Conservation (phyloP, 2,329 filamentous ascomycete species). For the Arthrinium puccinioides region DNA sequence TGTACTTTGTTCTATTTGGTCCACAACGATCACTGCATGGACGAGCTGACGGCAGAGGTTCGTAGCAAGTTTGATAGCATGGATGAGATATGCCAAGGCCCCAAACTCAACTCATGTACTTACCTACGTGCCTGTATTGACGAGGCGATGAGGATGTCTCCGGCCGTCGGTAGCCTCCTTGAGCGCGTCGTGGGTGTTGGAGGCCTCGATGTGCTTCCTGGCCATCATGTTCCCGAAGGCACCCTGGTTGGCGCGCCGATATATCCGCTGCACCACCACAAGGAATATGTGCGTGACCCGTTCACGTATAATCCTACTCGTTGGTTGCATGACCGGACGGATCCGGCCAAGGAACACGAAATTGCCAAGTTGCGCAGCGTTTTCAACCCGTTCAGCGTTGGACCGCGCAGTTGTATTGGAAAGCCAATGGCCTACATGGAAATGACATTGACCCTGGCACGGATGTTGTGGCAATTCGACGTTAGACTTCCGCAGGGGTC, state of each 20-base stretch:
- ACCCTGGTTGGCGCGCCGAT: conserved; percentile 7
- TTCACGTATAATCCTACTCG: conserved; percentile 8
- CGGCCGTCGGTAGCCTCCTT: conserved; percentile 3
- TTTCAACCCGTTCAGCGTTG: conserved; percentile 29
- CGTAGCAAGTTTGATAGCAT: conserved; percentile 5
- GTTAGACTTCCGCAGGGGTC: too few relatives aligned
- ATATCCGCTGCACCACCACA: conserved; percentile 6
- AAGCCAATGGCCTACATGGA: conserved; percentile 17
- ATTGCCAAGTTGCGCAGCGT: conserved; percentile 13
- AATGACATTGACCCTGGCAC: conserved; percentile 1
- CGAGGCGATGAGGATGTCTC: conserved; percentile 6
- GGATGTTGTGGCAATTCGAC: not conserved
- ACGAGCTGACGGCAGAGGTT: conserved; percentile 6
- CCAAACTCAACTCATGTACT: conserved; percentile 4
- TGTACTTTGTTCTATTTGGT: conserved; percentile 5
- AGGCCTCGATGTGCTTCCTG: conserved; percentile 3
- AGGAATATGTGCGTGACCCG: conserved; percentile 6
- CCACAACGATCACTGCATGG: conserved; percentile 4
- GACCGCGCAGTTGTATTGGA: conserved; percentile 32
- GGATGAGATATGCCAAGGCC: conserved; percentile 4
- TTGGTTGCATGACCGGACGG: conserved; percentile 7
- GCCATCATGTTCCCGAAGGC: conserved; percentile 5
- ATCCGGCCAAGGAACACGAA: not conserved
- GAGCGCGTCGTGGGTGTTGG: conserved; percentile 6
- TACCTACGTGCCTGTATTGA: conserved; percentile 10